phyloP scores from a whole-genome alignment of 768 basidiomycete genomes.

The Naganishia onofrii region DNA sequence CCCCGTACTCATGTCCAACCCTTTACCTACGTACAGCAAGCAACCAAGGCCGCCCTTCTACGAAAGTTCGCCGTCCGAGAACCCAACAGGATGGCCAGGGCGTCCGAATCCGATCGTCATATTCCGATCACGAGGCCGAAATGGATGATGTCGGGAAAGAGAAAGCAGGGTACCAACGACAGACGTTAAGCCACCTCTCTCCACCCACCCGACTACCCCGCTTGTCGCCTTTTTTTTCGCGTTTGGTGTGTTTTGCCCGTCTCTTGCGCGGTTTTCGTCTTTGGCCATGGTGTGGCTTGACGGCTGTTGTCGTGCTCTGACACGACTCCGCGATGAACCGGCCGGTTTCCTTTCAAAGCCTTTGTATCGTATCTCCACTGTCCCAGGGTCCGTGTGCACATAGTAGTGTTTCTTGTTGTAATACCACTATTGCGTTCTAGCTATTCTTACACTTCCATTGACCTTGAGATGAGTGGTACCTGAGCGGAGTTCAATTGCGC shows the following conservation, averaged over 20 bases:
- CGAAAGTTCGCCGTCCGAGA: constrained; percentile 82
- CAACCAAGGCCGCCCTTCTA: constrained; percentile 63
- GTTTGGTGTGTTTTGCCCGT: not conserved
- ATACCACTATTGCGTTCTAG: not conserved
- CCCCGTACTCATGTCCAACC: not conserved
- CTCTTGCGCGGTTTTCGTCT: not conserved
- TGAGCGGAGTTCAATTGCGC: too few species aligned
- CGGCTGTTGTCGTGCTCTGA: not conserved
- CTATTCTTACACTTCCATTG: not conserved
- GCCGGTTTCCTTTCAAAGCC: not conserved
- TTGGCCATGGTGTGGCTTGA: too few species aligned
- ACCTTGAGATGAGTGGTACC: too few species aligned
- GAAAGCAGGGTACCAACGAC: constrained; percentile 52
- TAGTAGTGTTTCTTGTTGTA: not conserved
- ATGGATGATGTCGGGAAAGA: constrained; percentile 51
- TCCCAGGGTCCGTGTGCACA: not conserved
- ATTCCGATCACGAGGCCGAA: constrained; percentile 52
- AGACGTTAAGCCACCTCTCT: too few species aligned
- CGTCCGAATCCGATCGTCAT: constrained; percentile 67
- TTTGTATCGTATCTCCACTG: constrained; percentile 1
- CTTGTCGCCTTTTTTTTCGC: not conserved
- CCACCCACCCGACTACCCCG: too few species aligned
- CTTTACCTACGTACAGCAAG: not conserved
- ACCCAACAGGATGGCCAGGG: constrained; percentile 83
- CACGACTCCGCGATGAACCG: not conserved